These are phyloP conservation scores for Alternaria consortialis DNA, from an alignment of 2,329 filamentous ascomycete genomes.

Conservation along the genomic window DNA sequence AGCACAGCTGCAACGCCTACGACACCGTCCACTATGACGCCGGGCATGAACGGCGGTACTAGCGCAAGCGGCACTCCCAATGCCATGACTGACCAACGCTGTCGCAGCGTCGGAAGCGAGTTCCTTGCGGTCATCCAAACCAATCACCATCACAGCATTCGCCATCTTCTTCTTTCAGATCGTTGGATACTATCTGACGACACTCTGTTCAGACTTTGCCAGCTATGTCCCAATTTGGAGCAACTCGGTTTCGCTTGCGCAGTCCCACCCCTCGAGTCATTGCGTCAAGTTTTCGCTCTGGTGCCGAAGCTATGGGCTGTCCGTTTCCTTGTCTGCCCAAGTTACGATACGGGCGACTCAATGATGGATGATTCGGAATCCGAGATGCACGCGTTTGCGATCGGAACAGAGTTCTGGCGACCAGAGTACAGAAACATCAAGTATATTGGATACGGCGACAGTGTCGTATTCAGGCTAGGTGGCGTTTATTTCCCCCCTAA, in stretches of 20 bases:
- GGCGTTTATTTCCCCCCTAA: slow-evolving; percentile 39
- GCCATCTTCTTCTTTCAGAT: slow-evolving; percentile 65
- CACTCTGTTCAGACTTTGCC: slow-evolving; percentile 61
- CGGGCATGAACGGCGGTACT: slow-evolving; percentile 24
- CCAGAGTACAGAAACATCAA: slow-evolving; percentile 47
- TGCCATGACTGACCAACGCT: slow-evolving; percentile 34
- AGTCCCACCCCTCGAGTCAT: slow-evolving; percentile 60
- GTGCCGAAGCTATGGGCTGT: slow-evolving; percentile 53
- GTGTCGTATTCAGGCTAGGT: slow-evolving; percentile 50
- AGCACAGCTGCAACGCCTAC: slow-evolving; percentile 42
- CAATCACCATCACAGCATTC: slow-evolving; percentile 62
- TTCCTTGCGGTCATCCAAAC: slow-evolving; percentile 63
- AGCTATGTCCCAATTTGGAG: slow-evolving; percentile 65
- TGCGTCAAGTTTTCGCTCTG: slow-evolving; percentile 49
- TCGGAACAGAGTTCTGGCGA: slow-evolving; percentile 46
- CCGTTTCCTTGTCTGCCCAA: slow-evolving; percentile 49
- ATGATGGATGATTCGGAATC: slow-evolving; percentile 37
- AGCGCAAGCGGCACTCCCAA: slow-evolving; percentile 34
- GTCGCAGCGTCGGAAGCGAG: slow-evolving; percentile 51
- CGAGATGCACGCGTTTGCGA: slow-evolving; percentile 44
- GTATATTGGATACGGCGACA: slow-evolving; percentile 53
- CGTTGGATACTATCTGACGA: slow-evolving; percentile 62
- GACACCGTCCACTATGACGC: slow-evolving; percentile 38
- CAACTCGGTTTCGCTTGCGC: slow-evolving; percentile 65
- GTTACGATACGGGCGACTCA: slow-evolving; percentile 37